Percentiles rank a stretch among this genome's conserved stretches.
Evolutionary conservation across 2,329 filamentous ascomycete species (phyloP).

Genomic region (Phyllosticta citribraziliensis): DNA sequence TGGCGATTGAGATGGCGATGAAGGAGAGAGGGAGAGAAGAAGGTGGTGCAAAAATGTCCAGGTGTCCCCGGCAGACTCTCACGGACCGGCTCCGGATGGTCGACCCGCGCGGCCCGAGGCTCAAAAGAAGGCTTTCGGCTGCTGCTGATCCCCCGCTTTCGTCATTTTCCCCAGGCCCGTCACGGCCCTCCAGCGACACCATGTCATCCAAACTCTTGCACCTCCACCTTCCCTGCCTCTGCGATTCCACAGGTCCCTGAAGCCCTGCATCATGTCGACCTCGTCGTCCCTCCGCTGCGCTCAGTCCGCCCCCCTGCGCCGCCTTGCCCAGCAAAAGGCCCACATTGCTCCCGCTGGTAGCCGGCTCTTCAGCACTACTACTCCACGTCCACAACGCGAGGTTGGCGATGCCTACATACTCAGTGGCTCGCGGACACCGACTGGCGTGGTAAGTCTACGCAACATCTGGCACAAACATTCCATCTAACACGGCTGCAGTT

Average conservation of each 20-base stretch:
- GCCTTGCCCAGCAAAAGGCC: background rate
- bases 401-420: slow-evolving; percentile 90
- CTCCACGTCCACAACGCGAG: slow-evolving; percentile 41
- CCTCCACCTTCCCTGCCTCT: background rate
- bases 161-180: background rate
- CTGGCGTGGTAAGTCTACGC: slow-evolving; percentile 57
- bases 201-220: background rate
- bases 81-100: background rate
- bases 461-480: background rate
- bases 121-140: background rate
- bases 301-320: background rate
- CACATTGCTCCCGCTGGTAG: background rate
- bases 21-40: background rate
- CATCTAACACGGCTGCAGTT: slow-evolving; percentile 49
- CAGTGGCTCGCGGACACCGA: slow-evolving; percentile 80
- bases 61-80: background rate
- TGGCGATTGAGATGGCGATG: background rate
- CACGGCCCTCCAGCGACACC: background rate
- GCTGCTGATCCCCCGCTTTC: background rate
- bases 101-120: background rate
- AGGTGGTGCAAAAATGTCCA: background rate
- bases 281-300: background rate
- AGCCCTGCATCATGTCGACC: background rate
- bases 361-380: slow-evolving; percentile 27
- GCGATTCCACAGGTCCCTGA: background rate